These are phyloP conservation scores for Trametes sp. DNA, from an alignment of 1,284 basidiomycete genomes.

Conservation along the genomic window DNA sequence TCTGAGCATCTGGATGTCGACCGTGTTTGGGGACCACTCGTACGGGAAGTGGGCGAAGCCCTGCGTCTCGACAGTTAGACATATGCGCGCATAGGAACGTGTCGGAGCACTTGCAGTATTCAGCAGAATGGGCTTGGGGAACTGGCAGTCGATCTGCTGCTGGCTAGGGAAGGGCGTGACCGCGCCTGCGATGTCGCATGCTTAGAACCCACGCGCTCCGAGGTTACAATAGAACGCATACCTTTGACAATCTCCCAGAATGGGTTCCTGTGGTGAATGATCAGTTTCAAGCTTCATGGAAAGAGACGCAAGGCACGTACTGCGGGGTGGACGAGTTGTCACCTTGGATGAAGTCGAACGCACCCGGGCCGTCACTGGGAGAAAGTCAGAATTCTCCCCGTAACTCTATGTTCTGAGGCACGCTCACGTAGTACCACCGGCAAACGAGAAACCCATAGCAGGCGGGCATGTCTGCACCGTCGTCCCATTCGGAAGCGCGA, in stretches of 20 bases:
- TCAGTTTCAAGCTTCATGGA: not conserved
- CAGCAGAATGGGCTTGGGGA: constrained; percentile 82
- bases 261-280: constrained; percentile 61
- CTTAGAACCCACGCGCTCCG: no score
- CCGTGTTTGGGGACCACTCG: constrained; percentile 78
- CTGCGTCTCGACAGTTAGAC: constrained; percentile 41
- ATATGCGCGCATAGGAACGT: not conserved
- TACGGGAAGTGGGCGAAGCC: constrained; percentile 75
- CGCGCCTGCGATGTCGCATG: constrained; percentile 53
- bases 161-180: constrained; percentile 68
- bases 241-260: constrained; percentile 86
- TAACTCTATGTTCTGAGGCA: not conserved
- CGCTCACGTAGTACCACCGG: constrained; percentile 80
- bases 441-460: constrained; percentile 79
- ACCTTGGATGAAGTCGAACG: constrained; percentile 84
- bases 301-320: constrained; percentile 43
- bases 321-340: constrained; percentile 66
- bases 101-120: constrained; percentile 59
- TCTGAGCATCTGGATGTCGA: constrained; percentile 82
- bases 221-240: constrained; percentile 24
- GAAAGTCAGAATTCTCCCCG: not conserved
- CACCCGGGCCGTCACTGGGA: constrained; percentile 78
- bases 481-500: constrained; percentile 72
- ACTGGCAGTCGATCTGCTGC: constrained; percentile 76
- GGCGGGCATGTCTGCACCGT: constrained; percentile 78